Evolutionary conservation across 2,329 filamentous ascomycete species (phyloP).

Genomic region (Tolypocladium sp.): DNA sequence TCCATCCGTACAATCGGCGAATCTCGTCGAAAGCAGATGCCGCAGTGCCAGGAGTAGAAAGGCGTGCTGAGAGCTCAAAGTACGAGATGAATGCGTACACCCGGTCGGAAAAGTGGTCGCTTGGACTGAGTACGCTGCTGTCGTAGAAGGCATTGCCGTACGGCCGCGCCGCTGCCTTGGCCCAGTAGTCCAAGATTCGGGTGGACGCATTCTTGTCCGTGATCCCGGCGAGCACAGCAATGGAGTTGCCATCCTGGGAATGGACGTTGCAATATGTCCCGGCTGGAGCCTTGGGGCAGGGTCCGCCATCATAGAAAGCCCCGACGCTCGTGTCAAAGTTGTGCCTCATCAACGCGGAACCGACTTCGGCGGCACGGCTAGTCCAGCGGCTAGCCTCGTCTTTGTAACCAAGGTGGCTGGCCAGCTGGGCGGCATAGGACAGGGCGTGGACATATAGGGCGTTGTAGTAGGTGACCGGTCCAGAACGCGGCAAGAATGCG

Average conservation of each 20-base stretch:
- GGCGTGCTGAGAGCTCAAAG: conserved; percentile 42
- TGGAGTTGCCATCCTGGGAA: conserved; percentile 41
- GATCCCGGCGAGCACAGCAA: conserved; percentile 31
- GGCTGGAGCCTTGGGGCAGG: conserved; percentile 12
- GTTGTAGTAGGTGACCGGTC: conserved; percentile 43
- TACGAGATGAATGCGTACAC: conserved; percentile 45
- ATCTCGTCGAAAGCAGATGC: conserved; percentile 34
- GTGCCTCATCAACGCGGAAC: conserved; percentile 22
- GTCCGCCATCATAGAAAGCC: conserved; percentile 35
- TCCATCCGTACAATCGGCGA: conserved; percentile 38
- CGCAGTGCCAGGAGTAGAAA: conserved; percentile 19
- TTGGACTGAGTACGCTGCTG: conserved; percentile 23
- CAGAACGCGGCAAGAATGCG: conserved; percentile 37
- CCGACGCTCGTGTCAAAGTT: conserved; percentile 32
- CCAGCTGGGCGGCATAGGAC: conserved; percentile 31
- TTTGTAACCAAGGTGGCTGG: conserved; percentile 17
- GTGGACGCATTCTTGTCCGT: conserved; percentile 17
- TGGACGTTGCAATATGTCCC: conserved; percentile 24
- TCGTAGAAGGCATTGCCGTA: conserved; percentile 47
- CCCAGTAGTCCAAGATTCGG: conserved; percentile 29
- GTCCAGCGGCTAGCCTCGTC: conserved; percentile 30
- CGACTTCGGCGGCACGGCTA: conserved; percentile 22
- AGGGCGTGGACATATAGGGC: conserved; percentile 39
- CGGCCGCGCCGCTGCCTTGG: conserved; percentile 19
- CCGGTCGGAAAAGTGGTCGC: conserved; percentile 27